These are phyloP conservation scores for Penicillium salamii DNA, from an alignment of 495 filamentous ascomycete species.

Conservation along the genomic window DNA sequence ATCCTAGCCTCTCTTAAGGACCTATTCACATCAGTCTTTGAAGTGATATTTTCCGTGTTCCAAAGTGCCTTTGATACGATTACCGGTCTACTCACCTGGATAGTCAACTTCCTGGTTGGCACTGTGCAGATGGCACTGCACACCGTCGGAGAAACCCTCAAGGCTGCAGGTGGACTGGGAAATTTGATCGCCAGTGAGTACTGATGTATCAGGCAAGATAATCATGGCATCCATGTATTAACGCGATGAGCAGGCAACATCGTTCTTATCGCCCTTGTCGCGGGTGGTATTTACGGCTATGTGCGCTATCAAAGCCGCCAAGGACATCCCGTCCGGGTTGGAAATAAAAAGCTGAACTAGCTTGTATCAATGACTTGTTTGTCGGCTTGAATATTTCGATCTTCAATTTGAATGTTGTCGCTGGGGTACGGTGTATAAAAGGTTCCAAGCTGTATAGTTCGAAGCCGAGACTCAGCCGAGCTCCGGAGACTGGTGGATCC, in stretches of 20 bases:
- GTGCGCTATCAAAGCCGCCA: constrained; percentile 12
- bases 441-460: no score
- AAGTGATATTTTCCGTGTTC: constrained; percentile 17
- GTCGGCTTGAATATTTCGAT: no score
- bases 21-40: constrained; percentile 14
- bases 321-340: constrained; percentile 7
- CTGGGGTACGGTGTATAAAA: no score
- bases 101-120: constrained; percentile 7
- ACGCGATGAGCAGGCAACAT: constrained; percentile 13
- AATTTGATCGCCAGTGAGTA: constrained; percentile 15
- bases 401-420: no score
- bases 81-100: not conserved
- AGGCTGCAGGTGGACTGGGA: constrained; percentile 14
- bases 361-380: no score
- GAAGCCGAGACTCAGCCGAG: no score
- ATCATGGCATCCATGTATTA: not conserved
- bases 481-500: no score
- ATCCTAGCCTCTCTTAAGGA: constrained; percentile 19
- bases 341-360: constrained; percentile 16
- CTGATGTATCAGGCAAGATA: not conserved
- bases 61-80: constrained; percentile 2
- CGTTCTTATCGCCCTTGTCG: constrained; percentile 13
- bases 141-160: not conserved
- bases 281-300: constrained; percentile 10
- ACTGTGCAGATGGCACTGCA: constrained; percentile 1